Evolutionary conservation across 495 filamentous ascomycete genomes (phyloP).

Genomic region (Endocarpon pusillum): DNA sequence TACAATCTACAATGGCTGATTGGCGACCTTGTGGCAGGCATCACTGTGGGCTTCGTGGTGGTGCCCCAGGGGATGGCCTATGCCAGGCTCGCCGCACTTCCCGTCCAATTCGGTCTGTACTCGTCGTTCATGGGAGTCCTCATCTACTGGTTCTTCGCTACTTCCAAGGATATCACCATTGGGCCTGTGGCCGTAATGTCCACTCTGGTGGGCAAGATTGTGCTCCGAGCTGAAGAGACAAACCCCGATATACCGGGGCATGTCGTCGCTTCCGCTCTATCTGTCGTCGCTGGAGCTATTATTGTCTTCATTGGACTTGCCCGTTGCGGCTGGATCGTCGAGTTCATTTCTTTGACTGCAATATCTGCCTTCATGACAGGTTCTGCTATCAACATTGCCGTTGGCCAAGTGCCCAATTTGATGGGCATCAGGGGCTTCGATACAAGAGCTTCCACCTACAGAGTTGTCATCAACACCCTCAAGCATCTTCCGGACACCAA

Average conservation of each 20-base stretch:
- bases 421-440: conserved; percentile 70
- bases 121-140: conserved; percentile 96
- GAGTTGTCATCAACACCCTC: conserved; percentile 73
- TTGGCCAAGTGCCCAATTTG: conserved; percentile 72
- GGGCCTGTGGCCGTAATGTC: conserved; percentile 97
- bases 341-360: conserved; percentile 81
- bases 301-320: conserved; percentile 65
- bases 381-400: conserved; percentile 77
- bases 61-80: conserved; percentile 98
- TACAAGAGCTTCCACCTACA: conserved; percentile 64
- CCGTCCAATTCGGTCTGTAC: conserved; percentile 75
- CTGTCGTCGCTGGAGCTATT: conserved; percentile 67
- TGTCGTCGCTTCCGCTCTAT: conserved; percentile 61
- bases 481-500: conserved; percentile 50
- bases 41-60: conserved; percentile 90
- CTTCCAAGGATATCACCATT: conserved; percentile 97
- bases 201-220: conserved; percentile 67
- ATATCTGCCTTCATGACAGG: conserved; percentile 98
- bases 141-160: conserved; percentile 97
- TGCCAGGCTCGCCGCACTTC: conserved; percentile 63
- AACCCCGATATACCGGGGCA: conserved; percentile 41
- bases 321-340: conserved; percentile 80
- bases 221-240: conserved; percentile 36
- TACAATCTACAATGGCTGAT: conserved; percentile 83
- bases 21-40: conserved; percentile 79